Percentiles rank a stretch among this genome's conserved stretches.
phyloP scores from a whole-genome alignment of 2,329 filamentous ascomycete species.

The Pestalotiopsis sp. region DNA sequence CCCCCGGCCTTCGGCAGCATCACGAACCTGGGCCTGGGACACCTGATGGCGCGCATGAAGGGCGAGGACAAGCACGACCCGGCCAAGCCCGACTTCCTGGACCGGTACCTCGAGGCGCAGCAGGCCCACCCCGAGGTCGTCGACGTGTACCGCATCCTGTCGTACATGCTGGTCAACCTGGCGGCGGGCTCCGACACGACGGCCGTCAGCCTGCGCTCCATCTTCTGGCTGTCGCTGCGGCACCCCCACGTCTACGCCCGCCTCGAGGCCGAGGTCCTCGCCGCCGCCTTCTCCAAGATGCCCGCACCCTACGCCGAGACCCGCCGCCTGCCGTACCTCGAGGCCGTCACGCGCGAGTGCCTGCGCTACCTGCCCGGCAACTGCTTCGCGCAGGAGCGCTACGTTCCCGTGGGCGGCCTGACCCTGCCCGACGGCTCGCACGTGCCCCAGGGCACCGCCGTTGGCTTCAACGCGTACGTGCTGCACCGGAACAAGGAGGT shows the following conservation, averaged over 20 bases:
- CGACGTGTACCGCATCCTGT: constrained; percentile 29
- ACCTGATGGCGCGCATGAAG: constrained; percentile 4
- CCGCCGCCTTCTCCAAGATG: constrained; percentile 22
- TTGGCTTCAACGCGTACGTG: constrained; percentile 33
- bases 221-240: constrained; percentile 35
- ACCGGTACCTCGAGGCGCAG: constrained; percentile 30
- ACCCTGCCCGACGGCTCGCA: constrained; percentile 25
- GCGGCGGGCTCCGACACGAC: constrained; percentile 17
- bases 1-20: constrained; percentile 7
- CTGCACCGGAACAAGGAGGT: constrained; percentile 31
- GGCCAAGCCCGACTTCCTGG: constrained; percentile 22
- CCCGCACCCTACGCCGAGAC: constrained; percentile 15
- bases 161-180: constrained; percentile 21
- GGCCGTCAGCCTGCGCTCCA: constrained; percentile 26
- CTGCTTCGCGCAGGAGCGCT: constrained; percentile 42
- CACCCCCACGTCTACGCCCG: constrained; percentile 25
- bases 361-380: constrained; percentile 44
- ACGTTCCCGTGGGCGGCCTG: constrained; percentile 39
- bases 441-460: constrained; percentile 28
- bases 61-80: constrained; percentile 7
- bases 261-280: constrained; percentile 37
- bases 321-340: constrained; percentile 34
- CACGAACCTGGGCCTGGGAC: neutral
- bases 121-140: constrained; percentile 28
- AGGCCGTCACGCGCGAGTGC: constrained; percentile 47